A percentile compares a stretch with the other conserved stretches of the same genome.
Evolutionary conservation across 176 grass and related monocot species (phyloP).

Genomic region (Secale cereale): DNA sequence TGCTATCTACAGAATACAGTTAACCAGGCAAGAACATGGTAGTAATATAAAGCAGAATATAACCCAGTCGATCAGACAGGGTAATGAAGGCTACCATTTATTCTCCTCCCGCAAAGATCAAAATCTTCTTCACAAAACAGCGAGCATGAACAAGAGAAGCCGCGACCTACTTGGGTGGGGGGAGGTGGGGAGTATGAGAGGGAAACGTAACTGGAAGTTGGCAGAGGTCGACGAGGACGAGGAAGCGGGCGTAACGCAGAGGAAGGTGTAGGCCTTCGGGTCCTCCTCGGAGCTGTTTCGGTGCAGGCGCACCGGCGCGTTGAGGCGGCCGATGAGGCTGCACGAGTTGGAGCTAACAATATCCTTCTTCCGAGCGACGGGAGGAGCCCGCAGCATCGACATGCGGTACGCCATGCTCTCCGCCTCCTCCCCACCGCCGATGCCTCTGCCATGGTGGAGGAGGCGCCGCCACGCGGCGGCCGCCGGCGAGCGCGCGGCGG

Average conservation of each 20-base stretch:
- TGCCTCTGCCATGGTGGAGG: background rate
- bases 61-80: background rate
- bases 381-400: conserved; percentile 50
- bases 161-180: background rate
- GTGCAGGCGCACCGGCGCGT: background rate
- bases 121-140: background rate
- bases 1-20: background rate
- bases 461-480: conserved; percentile 11
- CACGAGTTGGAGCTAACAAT: conserved; percentile 32
- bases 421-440: background rate
- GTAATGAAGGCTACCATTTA: background rate
- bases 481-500: background rate
- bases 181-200: background rate
- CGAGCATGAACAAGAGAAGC: background rate
- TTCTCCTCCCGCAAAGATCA: background rate
- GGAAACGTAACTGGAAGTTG: background rate
- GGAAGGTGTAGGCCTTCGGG: conserved; percentile 14
- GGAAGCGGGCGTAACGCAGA: background rate
- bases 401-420: conserved; percentile 45
- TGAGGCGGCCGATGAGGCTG: conserved; percentile 51
- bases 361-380: background rate
- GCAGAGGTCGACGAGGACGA: conserved; percentile 17
- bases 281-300: fast-evolving
- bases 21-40: background rate
- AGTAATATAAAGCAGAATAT: background rate